A percentile compares a stretch with the other conserved stretches of the same genome.
These are phyloP conservation scores for Pseudoturritis turrita DNA, from an alignment of 345 rosid species.

Conservation along the genomic window DNA sequence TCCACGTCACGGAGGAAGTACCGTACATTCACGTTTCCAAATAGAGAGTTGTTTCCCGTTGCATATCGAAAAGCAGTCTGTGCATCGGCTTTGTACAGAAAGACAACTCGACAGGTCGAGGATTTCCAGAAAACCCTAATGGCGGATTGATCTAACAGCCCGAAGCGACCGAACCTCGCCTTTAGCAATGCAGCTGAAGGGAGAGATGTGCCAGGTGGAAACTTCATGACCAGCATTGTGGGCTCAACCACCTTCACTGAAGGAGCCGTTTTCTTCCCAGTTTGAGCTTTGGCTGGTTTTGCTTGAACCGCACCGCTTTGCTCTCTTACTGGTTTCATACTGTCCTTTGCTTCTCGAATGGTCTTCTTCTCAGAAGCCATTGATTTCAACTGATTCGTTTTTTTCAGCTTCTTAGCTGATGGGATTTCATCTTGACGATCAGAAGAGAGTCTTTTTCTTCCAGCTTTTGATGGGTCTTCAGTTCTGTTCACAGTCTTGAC, in stretches of 20 bases:
- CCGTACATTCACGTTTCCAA: slow-evolving; percentile 70
- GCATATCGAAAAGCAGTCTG: slow-evolving; percentile 77
- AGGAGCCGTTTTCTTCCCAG: slow-evolving; percentile 47
- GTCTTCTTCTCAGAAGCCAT: slow-evolving; percentile 64
- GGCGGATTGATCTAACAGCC: slow-evolving; percentile 78
- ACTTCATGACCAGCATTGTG: slow-evolving; percentile 97
- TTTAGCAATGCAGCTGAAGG: slow-evolving; percentile 86
- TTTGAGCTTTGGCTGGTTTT: slow-evolving; percentile 40
- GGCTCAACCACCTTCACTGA: slow-evolving; percentile 62
- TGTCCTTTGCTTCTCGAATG: slow-evolving; percentile 38
- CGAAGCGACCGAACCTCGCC: slow-evolving; percentile 94
- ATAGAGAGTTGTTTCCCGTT: slow-evolving; percentile 56
- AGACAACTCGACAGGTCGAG: slow-evolving; percentile 86
- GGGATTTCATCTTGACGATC: slow-evolving; percentile 81
- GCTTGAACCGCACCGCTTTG: slow-evolving; percentile 25
- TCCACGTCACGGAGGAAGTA: slow-evolving; percentile 67
- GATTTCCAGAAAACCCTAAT: slow-evolving; percentile 94
- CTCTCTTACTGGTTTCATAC: slow-evolving; percentile 42
- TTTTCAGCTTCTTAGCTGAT: slow-evolving; percentile 72
- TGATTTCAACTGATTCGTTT: slow-evolving; percentile 47
- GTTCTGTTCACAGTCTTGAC: slow-evolving; percentile 41
- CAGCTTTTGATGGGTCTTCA: slow-evolving; percentile 65
- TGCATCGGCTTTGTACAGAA: slow-evolving; percentile 75
- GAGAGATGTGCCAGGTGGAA: slow-evolving; percentile 80
- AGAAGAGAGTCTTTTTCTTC: slow-evolving; percentile 70